Conservation (phyloP, 495 filamentous ascomycete species). For the Aspergillus leporis region DNA sequence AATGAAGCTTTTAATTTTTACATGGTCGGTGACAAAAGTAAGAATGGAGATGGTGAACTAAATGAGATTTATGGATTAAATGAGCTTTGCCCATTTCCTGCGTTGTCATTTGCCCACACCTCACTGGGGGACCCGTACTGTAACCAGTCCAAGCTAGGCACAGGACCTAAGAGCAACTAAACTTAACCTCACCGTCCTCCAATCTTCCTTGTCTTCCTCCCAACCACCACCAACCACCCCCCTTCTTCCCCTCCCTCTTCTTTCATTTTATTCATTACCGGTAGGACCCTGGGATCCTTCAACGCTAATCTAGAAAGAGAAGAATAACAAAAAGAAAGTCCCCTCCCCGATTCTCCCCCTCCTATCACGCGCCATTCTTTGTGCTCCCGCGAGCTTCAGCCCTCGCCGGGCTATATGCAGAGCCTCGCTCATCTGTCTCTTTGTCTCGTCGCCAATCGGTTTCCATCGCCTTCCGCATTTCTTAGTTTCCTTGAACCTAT, state of each 20-base stretch:
- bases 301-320: not conserved
- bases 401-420: conserved; percentile 20
- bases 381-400: conserved; percentile 13
- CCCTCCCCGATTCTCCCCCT: conserved; percentile 11
- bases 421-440: conserved; percentile 18
- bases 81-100: conserved; percentile 14
- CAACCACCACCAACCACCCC: not conserved
- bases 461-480: conserved; percentile 9
- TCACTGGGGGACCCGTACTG: too few species aligned
- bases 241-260: conserved; percentile 15
- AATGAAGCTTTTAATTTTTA: too few species aligned
- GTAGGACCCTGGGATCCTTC: not conserved
- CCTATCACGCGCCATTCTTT: conserved; percentile 18
- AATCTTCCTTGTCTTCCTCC: conserved; percentile 3
- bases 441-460: conserved; percentile 18
- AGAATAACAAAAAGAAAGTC: conserved; percentile 3
- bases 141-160: conserved; percentile 4
- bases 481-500: conserved; percentile 6
- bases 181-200: conserved; percentile 11
- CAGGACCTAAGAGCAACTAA: conserved; percentile 10
- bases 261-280: not conserved
- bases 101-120: conserved; percentile 20
- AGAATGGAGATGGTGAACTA: too few species aligned
- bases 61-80: too few species aligned
- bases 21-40: too few species aligned